Base-by-base conservation (phyloP, 192 early-diverging fungal species). In the Entomortierella lignicola region DNA sequence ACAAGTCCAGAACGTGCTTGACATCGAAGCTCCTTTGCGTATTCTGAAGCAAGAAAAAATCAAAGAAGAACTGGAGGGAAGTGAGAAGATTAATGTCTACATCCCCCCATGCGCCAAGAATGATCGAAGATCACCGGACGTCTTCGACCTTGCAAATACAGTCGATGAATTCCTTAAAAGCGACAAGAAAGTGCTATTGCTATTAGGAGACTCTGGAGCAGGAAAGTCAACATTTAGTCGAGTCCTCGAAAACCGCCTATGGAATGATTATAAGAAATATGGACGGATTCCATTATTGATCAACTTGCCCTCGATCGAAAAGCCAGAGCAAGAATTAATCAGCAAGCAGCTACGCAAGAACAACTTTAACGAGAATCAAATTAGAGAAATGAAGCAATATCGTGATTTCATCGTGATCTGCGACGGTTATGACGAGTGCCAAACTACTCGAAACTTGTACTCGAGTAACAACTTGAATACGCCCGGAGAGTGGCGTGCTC, bases 141-240 rank as follows among this genome's bases (percentile, higher is more conserved):
- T 39, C 50, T 30, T 3, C 1, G 37, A 37, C 58, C 8, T 58
- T 34, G 12, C 2, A 2, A 20, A 11, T 15, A 27, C 1, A 34
- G 1, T 2, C 31, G 47, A 18, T 2, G 47, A 58, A 13, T 68
- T 68, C 23, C 10, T 68, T 5, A 0, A 0, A 0, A 27, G 55
- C 30, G 30, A 59, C 0, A 17, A 58, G 41, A 68, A 68, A 18
- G 56, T 68, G 0, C 25, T 68, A 12, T 37, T 68, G 43, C 10
- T 68, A 0, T 18, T 58, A 0, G 66, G 66, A 25, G 66, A 68
- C 25, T 68, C 66, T 58, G 66, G 66, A 4, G 66, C 31, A 1
- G 55, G 66, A 27, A 68, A 68, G 30, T 27, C 66, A 0, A 68
- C 66, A 0, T 68, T 68, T 55, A 59, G 50, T 55, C 41, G 29